A percentile compares a stretch with the other conserved stretches of the same genome.
Conservation (phyloP, 768 basidiomycete species). For the Boletellus emodensis region DNA sequence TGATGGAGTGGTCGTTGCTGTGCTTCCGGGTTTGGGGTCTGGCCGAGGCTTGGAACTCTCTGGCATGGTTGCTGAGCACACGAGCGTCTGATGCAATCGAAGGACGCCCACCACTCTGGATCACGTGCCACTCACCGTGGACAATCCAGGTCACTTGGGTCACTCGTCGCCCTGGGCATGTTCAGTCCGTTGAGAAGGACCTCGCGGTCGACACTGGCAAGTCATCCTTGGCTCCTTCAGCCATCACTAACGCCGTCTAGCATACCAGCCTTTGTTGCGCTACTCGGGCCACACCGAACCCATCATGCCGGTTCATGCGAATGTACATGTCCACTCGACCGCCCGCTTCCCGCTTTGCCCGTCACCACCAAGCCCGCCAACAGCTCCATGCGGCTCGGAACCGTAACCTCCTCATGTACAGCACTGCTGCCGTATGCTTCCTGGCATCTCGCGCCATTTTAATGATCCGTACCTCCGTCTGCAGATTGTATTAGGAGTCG, state of each 20-base stretch:
- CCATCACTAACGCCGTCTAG: background rate
- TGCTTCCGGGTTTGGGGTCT: constrained; percentile 4
- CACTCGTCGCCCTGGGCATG: background rate
- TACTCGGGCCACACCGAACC: no score
- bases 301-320: no score
- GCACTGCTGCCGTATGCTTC: constrained; percentile 67
- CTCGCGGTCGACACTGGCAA: background rate
- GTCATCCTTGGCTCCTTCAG: background rate
- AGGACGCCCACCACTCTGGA: background rate
- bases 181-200: background rate
- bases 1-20: constrained; percentile 6
- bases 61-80: constrained; percentile 17
- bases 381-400: constrained; percentile 56
- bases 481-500: constrained; percentile 75
- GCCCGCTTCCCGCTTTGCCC: constrained; percentile 7
- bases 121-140: background rate
- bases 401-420: constrained; percentile 78
- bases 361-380: constrained; percentile 32
- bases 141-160: no score
- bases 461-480: constrained; percentile 1
- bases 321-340: constrained; percentile 1
- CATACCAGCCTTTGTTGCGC: no score
- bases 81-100: no score
- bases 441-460: background rate
- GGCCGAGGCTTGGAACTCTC: constrained; percentile 18